Conservation (phyloP, 106 monocot species). For the Dendrobium huoshanense region DNA sequence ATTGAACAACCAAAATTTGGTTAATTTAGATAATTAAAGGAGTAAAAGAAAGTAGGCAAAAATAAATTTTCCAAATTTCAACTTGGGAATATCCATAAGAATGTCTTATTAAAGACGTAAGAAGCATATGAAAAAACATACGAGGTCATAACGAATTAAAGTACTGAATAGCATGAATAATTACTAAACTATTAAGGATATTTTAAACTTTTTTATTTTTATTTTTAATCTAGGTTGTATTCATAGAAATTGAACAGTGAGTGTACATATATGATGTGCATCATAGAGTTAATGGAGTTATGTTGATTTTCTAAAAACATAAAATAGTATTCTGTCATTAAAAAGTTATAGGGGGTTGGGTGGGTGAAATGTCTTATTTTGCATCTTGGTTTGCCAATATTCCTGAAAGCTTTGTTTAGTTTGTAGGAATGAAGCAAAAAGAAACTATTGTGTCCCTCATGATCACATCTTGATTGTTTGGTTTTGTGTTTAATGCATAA, state of each 20-base stretch:
- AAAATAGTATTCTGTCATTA: not conserved
- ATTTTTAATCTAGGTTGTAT: not conserved
- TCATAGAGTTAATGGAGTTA: not conserved
- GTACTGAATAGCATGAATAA: no score
- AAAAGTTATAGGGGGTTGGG: not conserved
- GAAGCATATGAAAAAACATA: not conserved
- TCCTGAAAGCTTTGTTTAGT: not conserved
- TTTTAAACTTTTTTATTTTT: not conserved
- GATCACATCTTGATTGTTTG: not conserved
- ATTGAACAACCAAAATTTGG: not conserved
- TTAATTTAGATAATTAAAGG: not conserved
- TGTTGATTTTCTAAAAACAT: not conserved
- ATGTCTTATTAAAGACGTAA: not conserved
- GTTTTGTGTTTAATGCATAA: not conserved
- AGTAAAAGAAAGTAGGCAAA: not conserved
- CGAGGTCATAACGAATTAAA: no score
- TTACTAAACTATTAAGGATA: not conserved
- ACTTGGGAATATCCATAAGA: not conserved
- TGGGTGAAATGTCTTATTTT: not conserved
- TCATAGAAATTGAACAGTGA: not conserved
- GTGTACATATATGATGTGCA: not conserved
- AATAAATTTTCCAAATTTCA: no score
- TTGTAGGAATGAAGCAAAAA: not conserved
- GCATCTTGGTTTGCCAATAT: not conserved
- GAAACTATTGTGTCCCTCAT: not conserved